A percentile compares a stretch with the other conserved stretches of the same genome.
Evolutionary conservation across 2,329 filamentous ascomycete genomes (phyloP).

Genomic region (Stenocarpella maydis): DNA sequence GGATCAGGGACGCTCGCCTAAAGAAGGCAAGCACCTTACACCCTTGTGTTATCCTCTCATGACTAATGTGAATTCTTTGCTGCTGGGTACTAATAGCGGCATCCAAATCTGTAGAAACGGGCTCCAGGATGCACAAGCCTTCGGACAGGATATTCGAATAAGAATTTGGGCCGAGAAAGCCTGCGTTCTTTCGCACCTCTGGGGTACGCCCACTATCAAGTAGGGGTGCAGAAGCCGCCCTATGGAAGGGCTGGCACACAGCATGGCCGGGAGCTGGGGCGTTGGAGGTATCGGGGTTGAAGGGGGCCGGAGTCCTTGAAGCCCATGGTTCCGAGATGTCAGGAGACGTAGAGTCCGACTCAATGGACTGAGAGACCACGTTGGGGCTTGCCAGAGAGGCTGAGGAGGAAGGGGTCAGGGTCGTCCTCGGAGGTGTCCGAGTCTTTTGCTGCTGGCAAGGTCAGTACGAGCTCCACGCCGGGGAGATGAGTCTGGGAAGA

Average conservation of each 20-base stretch:
- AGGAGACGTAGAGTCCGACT: conserved; percentile 32
- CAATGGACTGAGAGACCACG: conserved; percentile 38
- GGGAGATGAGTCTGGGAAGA: neutral
- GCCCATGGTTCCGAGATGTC: neutral
- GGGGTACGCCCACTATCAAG: conserved; percentile 38
- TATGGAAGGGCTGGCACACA: conserved; percentile 40
- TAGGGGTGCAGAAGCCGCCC: conserved; percentile 44
- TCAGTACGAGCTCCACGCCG: neutral
- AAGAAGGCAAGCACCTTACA: conserved; percentile 45
- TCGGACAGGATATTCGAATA: conserved; percentile 45
- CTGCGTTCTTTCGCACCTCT: conserved; percentile 39
- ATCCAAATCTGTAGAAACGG: conserved; percentile 40
- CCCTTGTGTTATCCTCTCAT: conserved; percentile 44
- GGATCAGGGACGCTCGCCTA: conserved; percentile 42
- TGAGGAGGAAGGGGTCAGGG: conserved; percentile 39
- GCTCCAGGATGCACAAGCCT: conserved; percentile 42
- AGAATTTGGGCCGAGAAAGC: conserved; percentile 45
- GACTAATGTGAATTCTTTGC: conserved; percentile 41
- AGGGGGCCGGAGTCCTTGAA: conserved; percentile 1
- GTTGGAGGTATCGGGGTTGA: conserved; percentile 21
- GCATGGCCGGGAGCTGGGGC: conserved; percentile 33
- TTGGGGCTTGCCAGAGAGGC: conserved; percentile 37
- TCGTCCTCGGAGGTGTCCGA: conserved; percentile 26
- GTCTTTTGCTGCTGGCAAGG: neutral
- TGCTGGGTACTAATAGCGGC: conserved; percentile 35